Evolutionary conservation across 345 rosid species (phyloP).

Genomic region (Pistacia atlantica): DNA sequence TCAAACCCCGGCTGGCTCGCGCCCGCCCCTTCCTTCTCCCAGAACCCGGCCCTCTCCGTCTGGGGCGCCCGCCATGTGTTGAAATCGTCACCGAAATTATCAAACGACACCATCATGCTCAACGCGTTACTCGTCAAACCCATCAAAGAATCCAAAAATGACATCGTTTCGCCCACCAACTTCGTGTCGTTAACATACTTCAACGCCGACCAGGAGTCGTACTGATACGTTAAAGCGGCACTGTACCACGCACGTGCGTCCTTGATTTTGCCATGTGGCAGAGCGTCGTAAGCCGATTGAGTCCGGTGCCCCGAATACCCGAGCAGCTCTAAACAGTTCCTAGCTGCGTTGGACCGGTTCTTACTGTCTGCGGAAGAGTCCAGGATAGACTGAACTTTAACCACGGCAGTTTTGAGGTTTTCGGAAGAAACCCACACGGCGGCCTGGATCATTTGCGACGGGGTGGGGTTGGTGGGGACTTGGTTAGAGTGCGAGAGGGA

Average conservation of each 20-base stretch:
- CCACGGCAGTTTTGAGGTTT: constrained; percentile 55
- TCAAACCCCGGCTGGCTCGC: constrained; percentile 18
- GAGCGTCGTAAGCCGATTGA: constrained; percentile 34
- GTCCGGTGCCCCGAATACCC: constrained; percentile 55
- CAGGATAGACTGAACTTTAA: constrained; percentile 59
- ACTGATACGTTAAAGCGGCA: constrained; percentile 74
- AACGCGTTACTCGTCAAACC: constrained; percentile 67
- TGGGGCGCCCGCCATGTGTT: constrained; percentile 57
- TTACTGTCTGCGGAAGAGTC: constrained; percentile 50
- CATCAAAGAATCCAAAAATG: constrained; percentile 54
- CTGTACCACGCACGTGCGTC: constrained; percentile 82
- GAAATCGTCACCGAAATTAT: constrained; percentile 48
- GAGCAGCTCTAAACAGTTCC: constrained; percentile 59
- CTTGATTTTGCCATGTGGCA: constrained; percentile 54
- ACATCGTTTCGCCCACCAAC: constrained; percentile 50
- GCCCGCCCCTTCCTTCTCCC: constrained; percentile 41
- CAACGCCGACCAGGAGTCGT: constrained; percentile 73
- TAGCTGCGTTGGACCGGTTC: constrained; percentile 65
- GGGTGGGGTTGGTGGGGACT: constrained; percentile 47
- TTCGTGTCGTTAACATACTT: constrained; percentile 72
- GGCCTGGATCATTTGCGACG: constrained; percentile 61
- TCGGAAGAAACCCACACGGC: constrained; percentile 59
- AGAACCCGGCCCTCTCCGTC: constrained; percentile 83
- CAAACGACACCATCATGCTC: constrained; percentile 68
- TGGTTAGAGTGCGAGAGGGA: constrained; percentile 38